Evolutionary conservation across 2,329 filamentous ascomycete genomes (phyloP).

Genomic region (Chrysoporthe cubensis): DNA sequence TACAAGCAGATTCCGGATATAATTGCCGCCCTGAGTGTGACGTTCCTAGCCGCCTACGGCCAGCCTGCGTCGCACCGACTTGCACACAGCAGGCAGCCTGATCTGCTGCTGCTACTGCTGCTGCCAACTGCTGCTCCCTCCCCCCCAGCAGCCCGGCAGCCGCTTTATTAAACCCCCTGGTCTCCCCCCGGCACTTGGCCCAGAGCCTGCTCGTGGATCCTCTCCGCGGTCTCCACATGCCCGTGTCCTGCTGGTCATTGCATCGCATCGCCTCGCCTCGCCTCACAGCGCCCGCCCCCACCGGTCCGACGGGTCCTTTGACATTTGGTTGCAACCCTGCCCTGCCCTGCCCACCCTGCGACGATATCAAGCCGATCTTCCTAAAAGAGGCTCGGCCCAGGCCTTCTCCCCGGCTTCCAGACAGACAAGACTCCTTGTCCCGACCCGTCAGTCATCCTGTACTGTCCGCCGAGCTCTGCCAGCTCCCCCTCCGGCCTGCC

Average conservation of each 20-base stretch:
- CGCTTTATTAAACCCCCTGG: constrained; percentile 2
- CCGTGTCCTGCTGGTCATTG: constrained; percentile 4
- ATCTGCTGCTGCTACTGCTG: not conserved
- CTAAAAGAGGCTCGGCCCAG: not conserved
- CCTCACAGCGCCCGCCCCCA: constrained; percentile 5
- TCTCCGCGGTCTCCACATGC: constrained; percentile 5
- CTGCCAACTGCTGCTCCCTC: not conserved
- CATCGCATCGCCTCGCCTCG: not conserved
- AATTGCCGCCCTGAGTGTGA: constrained; percentile 8
- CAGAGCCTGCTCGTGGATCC: not conserved
- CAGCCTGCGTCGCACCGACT: constrained; percentile 1
- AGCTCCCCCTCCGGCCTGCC: not conserved
- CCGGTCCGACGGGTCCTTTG: not conserved
- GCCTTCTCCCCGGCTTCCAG: not conserved
- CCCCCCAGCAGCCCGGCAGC: not conserved
- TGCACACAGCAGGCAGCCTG: constrained; percentile 7
- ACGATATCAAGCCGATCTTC: not conserved
- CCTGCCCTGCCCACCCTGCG: not conserved
- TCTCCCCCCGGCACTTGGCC: not conserved
- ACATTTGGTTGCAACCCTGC: not conserved
- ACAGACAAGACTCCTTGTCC: not conserved
- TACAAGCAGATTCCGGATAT: constrained; percentile 4
- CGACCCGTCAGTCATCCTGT: not conserved
- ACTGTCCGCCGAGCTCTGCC: not conserved
- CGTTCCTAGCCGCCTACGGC: constrained; percentile 3